Evolutionary conservation across 2,329 filamentous ascomycete genomes (phyloP).

Genomic region (Cladosporium cucumerinum): DNA sequence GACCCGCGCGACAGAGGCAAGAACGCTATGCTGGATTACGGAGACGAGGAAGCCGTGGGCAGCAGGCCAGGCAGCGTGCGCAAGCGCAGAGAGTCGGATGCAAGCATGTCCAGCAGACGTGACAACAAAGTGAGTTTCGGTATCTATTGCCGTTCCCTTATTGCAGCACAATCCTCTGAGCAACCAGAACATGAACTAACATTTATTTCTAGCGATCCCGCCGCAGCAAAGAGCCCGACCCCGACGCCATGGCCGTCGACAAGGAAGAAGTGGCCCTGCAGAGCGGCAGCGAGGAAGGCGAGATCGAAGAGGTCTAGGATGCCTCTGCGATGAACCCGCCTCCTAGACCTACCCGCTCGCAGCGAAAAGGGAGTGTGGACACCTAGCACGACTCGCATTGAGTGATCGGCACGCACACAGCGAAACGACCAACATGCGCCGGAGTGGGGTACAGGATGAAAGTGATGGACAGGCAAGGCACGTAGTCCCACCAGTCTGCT

Average conservation of each 20-base stretch:
- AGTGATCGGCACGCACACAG: too few relatives aligned
- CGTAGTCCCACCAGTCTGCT: neutral
- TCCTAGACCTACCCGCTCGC: neutral
- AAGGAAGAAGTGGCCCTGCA: slow-evolving; percentile 63
- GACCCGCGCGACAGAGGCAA: slow-evolving; percentile 77
- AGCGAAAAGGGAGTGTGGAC: neutral
- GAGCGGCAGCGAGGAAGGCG: slow-evolving; percentile 93
- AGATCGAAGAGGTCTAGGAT: slow-evolving; percentile 75
- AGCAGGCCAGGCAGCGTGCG: slow-evolving; percentile 56
- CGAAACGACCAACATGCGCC: neutral
- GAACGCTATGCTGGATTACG: slow-evolving; percentile 73
- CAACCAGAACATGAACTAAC: slow-evolving; percentile 12
- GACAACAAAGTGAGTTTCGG: slow-evolving; percentile 42
- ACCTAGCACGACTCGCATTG: neutral
- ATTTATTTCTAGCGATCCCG: slow-evolving; percentile 23
- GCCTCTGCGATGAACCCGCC: slow-evolving; percentile 9
- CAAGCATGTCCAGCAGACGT: slow-evolving; percentile 37
- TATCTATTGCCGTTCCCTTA: neutral
- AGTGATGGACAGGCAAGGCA: neutral
- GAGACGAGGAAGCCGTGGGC: slow-evolving; percentile 58
- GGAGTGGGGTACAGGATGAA: neutral
- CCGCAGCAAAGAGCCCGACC: slow-evolving; percentile 22
- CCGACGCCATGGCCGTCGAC: slow-evolving; percentile 21
- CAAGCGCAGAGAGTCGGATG: slow-evolving; percentile 66
- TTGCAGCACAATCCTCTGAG: neutral